A percentile compares a stretch with the other conserved stretches of the same genome.
Conservation (phyloP, 306 rosid genomes). For the Datisca glomerata region DNA sequence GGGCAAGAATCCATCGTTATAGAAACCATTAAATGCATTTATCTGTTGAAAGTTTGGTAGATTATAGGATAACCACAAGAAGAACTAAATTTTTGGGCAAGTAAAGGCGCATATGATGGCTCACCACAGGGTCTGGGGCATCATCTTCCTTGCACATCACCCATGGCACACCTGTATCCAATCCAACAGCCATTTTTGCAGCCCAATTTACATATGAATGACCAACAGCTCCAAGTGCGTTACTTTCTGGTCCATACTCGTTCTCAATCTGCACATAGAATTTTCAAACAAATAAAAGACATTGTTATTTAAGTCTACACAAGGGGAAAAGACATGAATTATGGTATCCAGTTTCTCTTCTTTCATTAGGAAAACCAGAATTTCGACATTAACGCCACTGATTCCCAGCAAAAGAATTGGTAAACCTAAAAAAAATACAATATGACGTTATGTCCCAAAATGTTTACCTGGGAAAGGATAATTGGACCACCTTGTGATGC, state of each 20-base stretch:
- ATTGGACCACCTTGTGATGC: conserved; percentile 96
- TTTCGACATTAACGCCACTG: too few species aligned
- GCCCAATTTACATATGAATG: conserved; percentile 78
- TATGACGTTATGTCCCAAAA: conserved; percentile 4
- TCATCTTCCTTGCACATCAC: conserved; percentile 99
- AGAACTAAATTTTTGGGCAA: background rate
- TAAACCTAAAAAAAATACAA: background rate
- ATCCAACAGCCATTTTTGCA: conserved; percentile 85
- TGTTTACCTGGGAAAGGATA: conserved; percentile 76
- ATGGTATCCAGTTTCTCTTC: too few species aligned
- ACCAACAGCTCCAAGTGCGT: conserved; percentile 59
- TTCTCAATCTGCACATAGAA: conserved; percentile 63
- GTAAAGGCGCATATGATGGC: background rate
- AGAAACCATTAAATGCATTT: conserved; percentile 86
- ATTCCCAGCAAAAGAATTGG: background rate
- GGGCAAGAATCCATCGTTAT: conserved; percentile 80
- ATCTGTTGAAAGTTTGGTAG: conserved; percentile 29
- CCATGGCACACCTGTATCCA: conserved; percentile 92
- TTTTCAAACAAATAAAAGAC: too few species aligned
- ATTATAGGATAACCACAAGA: too few species aligned
- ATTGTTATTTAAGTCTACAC: too few species aligned
- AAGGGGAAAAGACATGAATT: too few species aligned
- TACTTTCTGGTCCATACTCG: conserved; percentile 66
- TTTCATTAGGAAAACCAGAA: too few species aligned
- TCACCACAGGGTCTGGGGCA: conserved; percentile 95